Percentiles rank a stretch among this genome's conserved stretches.
Evolutionary conservation across 2,329 filamentous ascomycete genomes (phyloP).

Genomic region (Pseudogymnoascus sp.): DNA sequence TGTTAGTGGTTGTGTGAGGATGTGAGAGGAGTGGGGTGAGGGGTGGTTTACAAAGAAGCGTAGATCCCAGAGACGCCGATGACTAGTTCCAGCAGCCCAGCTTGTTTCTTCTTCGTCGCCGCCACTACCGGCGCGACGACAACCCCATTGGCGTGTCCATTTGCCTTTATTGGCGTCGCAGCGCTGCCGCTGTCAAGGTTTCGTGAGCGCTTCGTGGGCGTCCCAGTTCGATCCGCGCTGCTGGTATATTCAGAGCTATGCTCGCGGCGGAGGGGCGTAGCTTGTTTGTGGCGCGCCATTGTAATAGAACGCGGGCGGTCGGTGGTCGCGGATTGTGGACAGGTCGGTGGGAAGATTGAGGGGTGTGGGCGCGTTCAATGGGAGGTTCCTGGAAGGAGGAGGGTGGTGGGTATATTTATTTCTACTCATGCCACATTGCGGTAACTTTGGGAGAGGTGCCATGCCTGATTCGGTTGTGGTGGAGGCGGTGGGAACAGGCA

Average conservation of each 20-base stretch:
- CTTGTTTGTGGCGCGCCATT: constrained; percentile 68
- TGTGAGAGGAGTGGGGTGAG: neutral
- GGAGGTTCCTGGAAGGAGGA: neutral
- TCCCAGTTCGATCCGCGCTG: constrained; percentile 32
- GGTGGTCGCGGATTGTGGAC: too few relatives aligned
- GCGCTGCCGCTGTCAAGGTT: constrained; percentile 25
- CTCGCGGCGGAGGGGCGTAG: constrained; percentile 54
- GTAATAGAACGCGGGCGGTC: neutral
- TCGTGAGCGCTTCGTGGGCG: constrained; percentile 26
- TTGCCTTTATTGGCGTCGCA: constrained; percentile 10
- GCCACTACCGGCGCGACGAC: constrained; percentile 27
- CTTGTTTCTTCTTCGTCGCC: constrained; percentile 35
- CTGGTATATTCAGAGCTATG: constrained; percentile 59
- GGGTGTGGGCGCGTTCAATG: neutral
- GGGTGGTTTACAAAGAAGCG: constrained; percentile 68
- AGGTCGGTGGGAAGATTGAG: neutral
- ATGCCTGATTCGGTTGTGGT: neutral
- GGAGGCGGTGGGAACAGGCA: neutral
- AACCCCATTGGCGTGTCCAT: constrained; percentile 19
- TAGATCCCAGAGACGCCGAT: constrained; percentile 94
- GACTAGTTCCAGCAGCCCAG: constrained; percentile 65
- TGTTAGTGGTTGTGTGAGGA: neutral
- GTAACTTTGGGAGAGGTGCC: neutral
- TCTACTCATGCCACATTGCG: constrained; percentile 8
- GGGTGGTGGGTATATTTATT: neutral